Percentiles rank a stretch among this genome's conserved stretches.
Evolutionary conservation across 2,329 filamentous ascomycete genomes (phyloP).

Genomic region (Hypoxylon sp.): DNA sequence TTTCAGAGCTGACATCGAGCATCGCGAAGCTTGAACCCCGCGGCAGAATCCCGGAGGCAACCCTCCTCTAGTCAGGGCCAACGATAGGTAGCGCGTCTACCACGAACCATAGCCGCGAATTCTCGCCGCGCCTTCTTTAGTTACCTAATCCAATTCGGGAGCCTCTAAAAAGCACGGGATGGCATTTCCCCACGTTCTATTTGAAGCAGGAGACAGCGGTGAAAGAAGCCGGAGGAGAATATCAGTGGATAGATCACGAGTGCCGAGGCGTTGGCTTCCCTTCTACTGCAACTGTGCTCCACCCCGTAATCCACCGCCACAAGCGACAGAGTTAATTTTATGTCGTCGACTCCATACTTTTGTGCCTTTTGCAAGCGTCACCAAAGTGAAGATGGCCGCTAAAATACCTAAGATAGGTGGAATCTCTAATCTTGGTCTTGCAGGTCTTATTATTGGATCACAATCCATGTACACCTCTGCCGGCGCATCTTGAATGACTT

Average conservation of each 20-base stretch:
- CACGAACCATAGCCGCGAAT: neutral
- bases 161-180: neutral
- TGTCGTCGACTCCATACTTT: neutral
- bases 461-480: neutral
- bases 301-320: conserved; percentile 9
- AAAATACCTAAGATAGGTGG: neutral
- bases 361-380: neutral
- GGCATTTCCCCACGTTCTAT: neutral
- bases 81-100: neutral
- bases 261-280: conserved; percentile 17
- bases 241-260: conserved; percentile 24
- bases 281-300: conserved; percentile 27
- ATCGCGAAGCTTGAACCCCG: neutral
- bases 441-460: neutral
- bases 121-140: neutral
- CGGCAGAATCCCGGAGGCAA: conserved; percentile 1
- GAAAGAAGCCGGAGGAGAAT: conserved; percentile 3
- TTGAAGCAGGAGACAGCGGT: conserved; percentile 17
- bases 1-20: neutral
- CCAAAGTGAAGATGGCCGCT: neutral
- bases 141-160: conserved; percentile 3
- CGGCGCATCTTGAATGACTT: neutral
- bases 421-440: neutral
- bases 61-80: neutral
- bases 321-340: neutral